Evolutionary conservation across 768 basidiomycete species (phyloP).

Genomic region (Mycena belliarum): DNA sequence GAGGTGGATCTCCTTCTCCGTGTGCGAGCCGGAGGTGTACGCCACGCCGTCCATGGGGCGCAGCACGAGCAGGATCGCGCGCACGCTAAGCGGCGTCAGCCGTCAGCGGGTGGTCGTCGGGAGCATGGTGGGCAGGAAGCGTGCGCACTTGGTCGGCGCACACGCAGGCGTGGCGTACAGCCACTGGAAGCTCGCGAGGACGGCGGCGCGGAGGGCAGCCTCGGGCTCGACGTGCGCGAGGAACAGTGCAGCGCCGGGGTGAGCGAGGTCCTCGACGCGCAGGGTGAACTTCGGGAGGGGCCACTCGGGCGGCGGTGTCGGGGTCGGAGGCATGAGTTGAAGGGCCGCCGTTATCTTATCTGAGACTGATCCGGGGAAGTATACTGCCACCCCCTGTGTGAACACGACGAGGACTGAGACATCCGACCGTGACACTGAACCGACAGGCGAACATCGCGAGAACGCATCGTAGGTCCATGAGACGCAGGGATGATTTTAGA

Average conservation of each 20-base stretch:
- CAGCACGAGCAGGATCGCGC: constrained; percentile 57
- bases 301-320: constrained; percentile 35
- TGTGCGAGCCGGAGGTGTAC: constrained; percentile 54
- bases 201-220: constrained; percentile 41
- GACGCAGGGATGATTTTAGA: too few relatives aligned
- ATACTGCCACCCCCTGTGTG: background rate
- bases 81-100: constrained; percentile 45
- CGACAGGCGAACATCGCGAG: too few relatives aligned
- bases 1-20: constrained; percentile 74
- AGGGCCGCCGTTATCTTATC: background rate
- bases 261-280: constrained; percentile 57
- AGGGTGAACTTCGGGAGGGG: constrained; percentile 58
- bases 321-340: constrained; percentile 22
- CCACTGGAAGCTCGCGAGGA: constrained; percentile 50
- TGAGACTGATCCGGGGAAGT: background rate
- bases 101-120: too few relatives aligned
- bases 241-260: constrained; percentile 61
- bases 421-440: too few relatives aligned
- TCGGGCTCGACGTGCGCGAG: constrained; percentile 48
- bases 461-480: too few relatives aligned
- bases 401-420: too few relatives aligned
- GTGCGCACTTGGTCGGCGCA: constrained; percentile 37
- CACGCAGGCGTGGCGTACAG: constrained; percentile 39
- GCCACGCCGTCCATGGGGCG: constrained; percentile 72
- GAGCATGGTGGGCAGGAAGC: too few relatives aligned